phyloP scores from a whole-genome alignment of 1,284 basidiomycete genomes.

The Cryptococcus sp. region DNA sequence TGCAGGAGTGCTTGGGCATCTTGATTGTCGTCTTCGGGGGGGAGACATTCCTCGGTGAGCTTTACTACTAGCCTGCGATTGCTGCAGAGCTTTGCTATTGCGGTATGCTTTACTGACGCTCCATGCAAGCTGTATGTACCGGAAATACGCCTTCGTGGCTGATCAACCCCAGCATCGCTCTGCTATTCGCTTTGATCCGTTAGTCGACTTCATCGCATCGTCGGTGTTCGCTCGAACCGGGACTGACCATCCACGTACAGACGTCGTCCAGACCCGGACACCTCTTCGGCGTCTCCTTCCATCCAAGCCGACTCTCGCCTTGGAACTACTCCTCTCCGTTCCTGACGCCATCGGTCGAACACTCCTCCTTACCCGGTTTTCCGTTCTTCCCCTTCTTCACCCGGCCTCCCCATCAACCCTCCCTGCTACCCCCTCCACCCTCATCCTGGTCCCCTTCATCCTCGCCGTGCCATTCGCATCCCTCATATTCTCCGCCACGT shows the following conservation, averaged over 20 bases:
- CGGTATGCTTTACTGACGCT: not conserved
- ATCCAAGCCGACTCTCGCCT: conserved; percentile 22
- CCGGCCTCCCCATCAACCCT: conserved; percentile 19
- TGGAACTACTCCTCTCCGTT: conserved; percentile 38
- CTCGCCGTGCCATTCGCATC: conserved; percentile 45
- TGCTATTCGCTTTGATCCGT: conserved; percentile 39
- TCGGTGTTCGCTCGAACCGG: not conserved
- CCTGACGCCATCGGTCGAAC: conserved; percentile 48
- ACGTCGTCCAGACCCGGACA: conserved; percentile 43
- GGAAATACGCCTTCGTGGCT: conserved; percentile 46
- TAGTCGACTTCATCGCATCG: conserved; percentile 10
- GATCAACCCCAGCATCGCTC: conserved; percentile 35
- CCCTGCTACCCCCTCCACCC: conserved; percentile 35
- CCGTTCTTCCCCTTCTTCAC: conserved; percentile 37
- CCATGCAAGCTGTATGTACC: conserved; percentile 30
- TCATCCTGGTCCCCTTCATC: conserved; percentile 47
- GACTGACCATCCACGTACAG: conserved; percentile 15
- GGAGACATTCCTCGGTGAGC: conserved; percentile 48
- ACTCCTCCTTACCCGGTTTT: conserved; percentile 46
- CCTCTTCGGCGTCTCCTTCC: conserved; percentile 37
- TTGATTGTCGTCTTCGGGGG: conserved; percentile 47
- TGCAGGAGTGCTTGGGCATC: conserved; percentile 46
- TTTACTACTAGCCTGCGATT: not conserved
- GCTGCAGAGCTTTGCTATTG: not conserved
- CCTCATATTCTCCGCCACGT: conserved; percentile 36